These are phyloP conservation scores for Pyronema domesticum DNA, from an alignment of 495 filamentous ascomycete genomes.

Conservation along the genomic window DNA sequence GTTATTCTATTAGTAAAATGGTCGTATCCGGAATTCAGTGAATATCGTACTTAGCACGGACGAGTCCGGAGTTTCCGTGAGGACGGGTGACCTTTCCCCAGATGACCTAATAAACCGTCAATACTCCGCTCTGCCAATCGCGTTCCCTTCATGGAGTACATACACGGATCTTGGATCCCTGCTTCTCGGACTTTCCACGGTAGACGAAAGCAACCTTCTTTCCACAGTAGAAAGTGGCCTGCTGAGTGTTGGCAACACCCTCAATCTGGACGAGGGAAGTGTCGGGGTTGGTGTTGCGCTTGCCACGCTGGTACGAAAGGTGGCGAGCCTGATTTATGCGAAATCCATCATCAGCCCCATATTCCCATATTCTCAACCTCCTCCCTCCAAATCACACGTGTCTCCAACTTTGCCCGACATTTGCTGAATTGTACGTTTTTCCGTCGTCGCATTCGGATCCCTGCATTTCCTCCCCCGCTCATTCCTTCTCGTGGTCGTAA, in stretches of 20 bases:
- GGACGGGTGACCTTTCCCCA: constrained; percentile 96
- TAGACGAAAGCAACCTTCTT: constrained; percentile 97
- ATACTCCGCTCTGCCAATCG: neutral
- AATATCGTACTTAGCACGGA: constrained; percentile 51
- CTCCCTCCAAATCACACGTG: neutral
- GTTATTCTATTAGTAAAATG: neutral
- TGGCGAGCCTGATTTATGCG: constrained; percentile 35
- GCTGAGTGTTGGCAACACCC: constrained; percentile 73
- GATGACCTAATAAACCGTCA: constrained; percentile 45
- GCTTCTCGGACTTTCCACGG: constrained; percentile 74
- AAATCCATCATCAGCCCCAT: constrained; percentile 27
- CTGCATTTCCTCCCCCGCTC: neutral
- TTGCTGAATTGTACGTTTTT: neutral
- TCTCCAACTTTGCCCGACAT: neutral
- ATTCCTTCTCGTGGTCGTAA: neutral
- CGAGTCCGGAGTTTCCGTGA: constrained; percentile 93
- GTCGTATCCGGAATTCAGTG: neutral
- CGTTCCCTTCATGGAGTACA: neutral
- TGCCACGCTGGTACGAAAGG: constrained; percentile 81
- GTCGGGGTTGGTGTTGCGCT: constrained; percentile 67
- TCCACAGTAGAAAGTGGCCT: constrained; percentile 47
- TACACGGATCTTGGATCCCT: constrained; percentile 72
- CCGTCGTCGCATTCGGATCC: no score
- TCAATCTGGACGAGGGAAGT: constrained; percentile 91
- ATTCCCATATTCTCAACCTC: neutral